A percentile compares a stretch with the other conserved stretches of the same genome.
These are phyloP conservation scores for Lathyrus aphaca DNA, from an alignment of 306 rosid species.

Conservation along the genomic window DNA sequence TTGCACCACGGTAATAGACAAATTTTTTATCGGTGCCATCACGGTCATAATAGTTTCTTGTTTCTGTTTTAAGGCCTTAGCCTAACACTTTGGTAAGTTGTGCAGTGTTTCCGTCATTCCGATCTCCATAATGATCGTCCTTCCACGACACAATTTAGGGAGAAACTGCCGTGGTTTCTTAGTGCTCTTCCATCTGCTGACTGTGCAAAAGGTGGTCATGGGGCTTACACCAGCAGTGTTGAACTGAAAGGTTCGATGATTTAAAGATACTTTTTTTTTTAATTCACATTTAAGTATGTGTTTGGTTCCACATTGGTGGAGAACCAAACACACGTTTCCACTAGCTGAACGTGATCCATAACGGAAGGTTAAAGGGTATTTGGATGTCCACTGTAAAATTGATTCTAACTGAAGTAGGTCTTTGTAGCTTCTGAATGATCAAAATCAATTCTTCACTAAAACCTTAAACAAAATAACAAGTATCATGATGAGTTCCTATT, in stretches of 20 bases:
- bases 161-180: conserved; percentile 96
- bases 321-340: no score
- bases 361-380: no score
- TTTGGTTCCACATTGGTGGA: no score
- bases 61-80: conserved; percentile 40
- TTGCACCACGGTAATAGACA: conserved; percentile 86
- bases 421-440: no score
- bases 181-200: conserved; percentile 93
- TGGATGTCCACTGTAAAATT: no score
- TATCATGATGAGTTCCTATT: no score
- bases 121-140: conserved; percentile 78
- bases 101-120: conserved; percentile 90
- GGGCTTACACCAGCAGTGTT: conserved; percentile 95
- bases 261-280: conserved; percentile 22
- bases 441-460: no score
- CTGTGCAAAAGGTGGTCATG: conserved; percentile 99
- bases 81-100: conserved; percentile 35
- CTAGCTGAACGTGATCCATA: no score
- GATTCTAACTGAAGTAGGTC: no score
- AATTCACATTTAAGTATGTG: conserved; percentile 18
- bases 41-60: background rate
- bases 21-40: conserved; percentile 21
- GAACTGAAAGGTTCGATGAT: conserved; percentile 75
- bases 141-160: conserved; percentile 79
- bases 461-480: no score